Evolutionary conservation across 2,329 filamentous ascomycete genomes (phyloP), one percentile per base, ranked within the genome.

Genomic region (Byssochlamys sp.): DNA sequence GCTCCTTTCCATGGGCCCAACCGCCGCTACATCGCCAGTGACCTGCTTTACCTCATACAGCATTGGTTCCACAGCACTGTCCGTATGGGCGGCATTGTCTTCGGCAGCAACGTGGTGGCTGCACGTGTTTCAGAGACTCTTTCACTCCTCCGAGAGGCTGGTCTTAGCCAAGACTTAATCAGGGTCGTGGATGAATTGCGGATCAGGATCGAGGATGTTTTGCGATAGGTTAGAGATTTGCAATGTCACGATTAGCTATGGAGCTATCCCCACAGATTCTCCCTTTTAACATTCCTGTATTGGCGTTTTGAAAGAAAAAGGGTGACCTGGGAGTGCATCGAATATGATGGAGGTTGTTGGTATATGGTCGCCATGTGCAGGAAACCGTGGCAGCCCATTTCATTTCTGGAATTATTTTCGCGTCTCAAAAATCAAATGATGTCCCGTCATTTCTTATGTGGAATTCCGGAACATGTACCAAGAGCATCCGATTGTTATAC

Each of bases 1-100:
- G 75, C 80, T 4, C 86, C 86, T 0, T 89, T 88, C 69, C 73
- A 79, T 35, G 83, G 82, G 3, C 70, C 75, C 3, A 81, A 83
- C 57, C 78, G 82, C 52, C 78, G 78, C 49, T 73, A 80, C 58
- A 75, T 89, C 5, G 82, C 82, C 2, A 77, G 78, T 27, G 84
- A 88, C 68, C 79, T 88, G 49, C 71, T 87, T 0, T 84, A 86
- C 63, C 71, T 85, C 2, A 75, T 85, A 3, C 74, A 80, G 57
- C 74, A 78, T 57, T 90, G 87, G 87, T 82, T 80, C 62, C 73
- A 78, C 54, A 77, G 81, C 12, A 83, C 80, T 53, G 74, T 81
- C 58, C 75, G 82, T 27, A 73, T 77, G 9, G 81, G 81, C 19
- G 79, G 79, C 2, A 70, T 77, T 5, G 68, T 83, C 10, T 87